phyloP scores from a whole-genome alignment of 2,329 filamentous ascomycete species.

The Beauveria varroae region DNA sequence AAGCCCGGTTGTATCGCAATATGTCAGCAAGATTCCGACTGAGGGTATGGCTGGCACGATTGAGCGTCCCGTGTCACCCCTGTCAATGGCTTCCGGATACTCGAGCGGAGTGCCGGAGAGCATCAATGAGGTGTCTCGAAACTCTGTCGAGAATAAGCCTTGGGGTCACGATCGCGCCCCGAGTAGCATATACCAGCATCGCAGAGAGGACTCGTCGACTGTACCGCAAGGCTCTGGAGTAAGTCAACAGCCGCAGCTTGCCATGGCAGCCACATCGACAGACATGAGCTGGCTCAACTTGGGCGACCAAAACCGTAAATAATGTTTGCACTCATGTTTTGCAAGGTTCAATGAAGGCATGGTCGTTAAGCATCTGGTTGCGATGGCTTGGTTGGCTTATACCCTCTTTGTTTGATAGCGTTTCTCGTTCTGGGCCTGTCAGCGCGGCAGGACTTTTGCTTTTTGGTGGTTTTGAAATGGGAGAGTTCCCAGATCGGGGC shows the following conservation, averaged over 20 bases:
- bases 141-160: constrained; percentile 29
- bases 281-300: constrained; percentile 82
- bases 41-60: constrained; percentile 55
- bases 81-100: constrained; percentile 45
- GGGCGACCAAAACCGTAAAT: constrained; percentile 36
- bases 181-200: constrained; percentile 44
- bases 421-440: constrained; percentile 9
- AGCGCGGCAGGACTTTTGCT: constrained; percentile 3
- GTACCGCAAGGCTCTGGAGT: constrained; percentile 27
- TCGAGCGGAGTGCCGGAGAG: constrained; percentile 61
- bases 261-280: constrained; percentile 41
- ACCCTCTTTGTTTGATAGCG: constrained; percentile 12
- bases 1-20: constrained; percentile 61
- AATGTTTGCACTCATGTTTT: constrained; percentile 1
- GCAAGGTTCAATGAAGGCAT: constrained; percentile 12
- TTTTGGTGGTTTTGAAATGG: not conserved
- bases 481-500: not conserved
- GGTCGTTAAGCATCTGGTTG: constrained; percentile 12
- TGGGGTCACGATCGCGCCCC: constrained; percentile 45
- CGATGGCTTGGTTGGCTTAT: constrained; percentile 14
- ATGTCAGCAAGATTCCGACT: constrained; percentile 41
- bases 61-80: constrained; percentile 46
- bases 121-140: constrained; percentile 49
- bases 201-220: constrained; percentile 29
- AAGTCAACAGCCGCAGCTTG: constrained; percentile 43